These are phyloP conservation scores for Oryza coarctata DNA, from an alignment of 176 grass and related monocot species.

Conservation along the genomic window DNA sequence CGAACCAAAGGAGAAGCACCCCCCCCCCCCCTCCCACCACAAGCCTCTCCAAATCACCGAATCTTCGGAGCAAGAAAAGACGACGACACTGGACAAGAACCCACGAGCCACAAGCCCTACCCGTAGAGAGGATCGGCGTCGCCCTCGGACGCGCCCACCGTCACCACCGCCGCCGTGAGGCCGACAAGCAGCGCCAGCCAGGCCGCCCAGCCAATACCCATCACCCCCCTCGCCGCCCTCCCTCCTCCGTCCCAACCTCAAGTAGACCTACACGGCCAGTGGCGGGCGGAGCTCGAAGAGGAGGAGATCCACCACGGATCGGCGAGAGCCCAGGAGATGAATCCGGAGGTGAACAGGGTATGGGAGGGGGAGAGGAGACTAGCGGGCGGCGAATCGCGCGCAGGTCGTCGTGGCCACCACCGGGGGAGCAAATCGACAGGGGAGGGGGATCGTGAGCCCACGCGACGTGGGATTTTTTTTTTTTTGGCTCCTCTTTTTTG, in stretches of 20 bases:
- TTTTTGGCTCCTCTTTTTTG: neutral
- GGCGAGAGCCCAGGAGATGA: neutral
- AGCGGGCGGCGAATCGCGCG: neutral
- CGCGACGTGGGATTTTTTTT: neutral
- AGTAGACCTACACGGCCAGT: neutral
- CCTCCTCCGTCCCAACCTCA: constrained; percentile 1
- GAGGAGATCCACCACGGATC: neutral
- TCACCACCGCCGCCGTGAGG: constrained; percentile 2
- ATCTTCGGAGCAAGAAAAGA: constrained; percentile 1
- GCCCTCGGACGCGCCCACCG: constrained; percentile 23
- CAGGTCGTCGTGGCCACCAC: neutral
- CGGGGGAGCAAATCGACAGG: neutral
- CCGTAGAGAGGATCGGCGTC: constrained; percentile 52
- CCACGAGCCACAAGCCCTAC: constrained; percentile 27
- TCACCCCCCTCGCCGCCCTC: neutral
- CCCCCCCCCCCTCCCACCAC: no score
- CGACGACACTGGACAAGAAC: neutral
- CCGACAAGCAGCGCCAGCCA: constrained; percentile 16
- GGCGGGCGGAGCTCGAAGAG: neutral
- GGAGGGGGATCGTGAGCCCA: neutral
- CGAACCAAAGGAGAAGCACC: neutral
- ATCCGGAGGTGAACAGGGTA: neutral
- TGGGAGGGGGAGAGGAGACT: neutral
- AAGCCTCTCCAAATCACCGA: neutral
- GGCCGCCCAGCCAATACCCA: constrained; percentile 3